Percentiles rank a stretch among this genome's conserved stretches.
phyloP scores from a whole-genome alignment of 2,329 filamentous ascomycete genomes.

The Nemania abortiva region DNA sequence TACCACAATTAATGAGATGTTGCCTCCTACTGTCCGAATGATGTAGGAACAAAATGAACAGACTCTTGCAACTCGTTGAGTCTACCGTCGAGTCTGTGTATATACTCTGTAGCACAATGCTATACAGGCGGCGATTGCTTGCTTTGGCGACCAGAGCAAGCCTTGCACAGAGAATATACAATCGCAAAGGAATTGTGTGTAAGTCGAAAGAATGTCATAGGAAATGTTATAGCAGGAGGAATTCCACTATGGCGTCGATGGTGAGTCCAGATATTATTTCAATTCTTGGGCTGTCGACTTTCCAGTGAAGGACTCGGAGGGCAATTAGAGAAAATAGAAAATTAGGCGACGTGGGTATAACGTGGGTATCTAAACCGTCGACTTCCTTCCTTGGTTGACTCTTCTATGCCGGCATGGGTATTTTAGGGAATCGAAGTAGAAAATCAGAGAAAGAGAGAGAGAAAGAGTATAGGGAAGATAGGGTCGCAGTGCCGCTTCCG shows the following conservation, averaged over 20 bases:
- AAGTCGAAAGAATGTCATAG: slow-evolving; percentile 30
- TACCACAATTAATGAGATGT: slow-evolving; percentile 48
- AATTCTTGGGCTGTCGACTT: slow-evolving; percentile 16
- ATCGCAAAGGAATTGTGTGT: slow-evolving; percentile 13
- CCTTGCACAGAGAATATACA: slow-evolving; percentile 23
- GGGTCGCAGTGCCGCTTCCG: slow-evolving; percentile 41
- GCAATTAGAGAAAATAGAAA: slow-evolving; percentile 18
- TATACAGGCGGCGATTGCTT: slow-evolving; percentile 14
- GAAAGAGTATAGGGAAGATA: slow-evolving; percentile 6
- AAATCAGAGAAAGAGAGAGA: slow-evolving; percentile 5
- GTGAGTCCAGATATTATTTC: slow-evolving; percentile 21
- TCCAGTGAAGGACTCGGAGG: slow-evolving; percentile 13
- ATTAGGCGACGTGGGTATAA: slow-evolving; percentile 27
- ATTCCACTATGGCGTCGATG: slow-evolving; percentile 25
- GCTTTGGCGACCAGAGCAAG: slow-evolving; percentile 10
- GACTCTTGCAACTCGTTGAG: slow-evolving; percentile 27
- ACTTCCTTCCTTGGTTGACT: slow-evolving; percentile 29
- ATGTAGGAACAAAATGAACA: slow-evolving; percentile 33
- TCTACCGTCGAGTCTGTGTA: slow-evolving; percentile 18
- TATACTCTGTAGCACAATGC: slow-evolving; percentile 25
- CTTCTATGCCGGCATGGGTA: slow-evolving; percentile 18
- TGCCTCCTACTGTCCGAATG: slow-evolving; percentile 40
- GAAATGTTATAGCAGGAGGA: slow-evolving; percentile 30
- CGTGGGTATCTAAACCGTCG: slow-evolving; percentile 23
- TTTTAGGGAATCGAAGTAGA: slow-evolving; percentile 16